A percentile compares a stretch with the other conserved stretches of the same genome.
Evolutionary conservation across 768 basidiomycete species (phyloP).

Genomic region (Chalciporus pseudorubinellus): DNA sequence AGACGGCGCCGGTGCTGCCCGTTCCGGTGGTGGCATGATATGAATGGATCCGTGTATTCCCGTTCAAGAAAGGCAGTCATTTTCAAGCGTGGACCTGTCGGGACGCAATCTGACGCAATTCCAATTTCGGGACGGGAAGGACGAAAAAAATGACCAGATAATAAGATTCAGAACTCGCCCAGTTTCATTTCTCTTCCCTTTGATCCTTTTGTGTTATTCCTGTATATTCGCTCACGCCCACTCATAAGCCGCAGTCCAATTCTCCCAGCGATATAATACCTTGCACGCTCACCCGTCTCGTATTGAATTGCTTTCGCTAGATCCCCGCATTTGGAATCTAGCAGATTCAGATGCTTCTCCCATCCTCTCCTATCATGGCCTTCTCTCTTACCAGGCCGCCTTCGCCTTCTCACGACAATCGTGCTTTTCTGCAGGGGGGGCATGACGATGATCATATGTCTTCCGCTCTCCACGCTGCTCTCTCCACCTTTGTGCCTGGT

Average conservation of each 20-base stretch:
- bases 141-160: conserved; percentile 13
- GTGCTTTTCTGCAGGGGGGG: conserved; percentile 23
- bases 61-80: not conserved
- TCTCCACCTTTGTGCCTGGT: conserved; percentile 28
- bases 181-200: not conserved
- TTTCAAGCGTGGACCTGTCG: conserved; percentile 14
- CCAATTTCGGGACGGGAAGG: conserved; percentile 7
- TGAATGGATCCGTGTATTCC: not conserved
- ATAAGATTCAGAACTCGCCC: conserved; percentile 9
- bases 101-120: conserved; percentile 2
- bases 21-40: not conserved
- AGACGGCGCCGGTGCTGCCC: not conserved
- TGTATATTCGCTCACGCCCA: not conserved
- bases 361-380: conserved; percentile 28
- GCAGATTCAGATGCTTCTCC: conserved; percentile 6
- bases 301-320: not conserved
- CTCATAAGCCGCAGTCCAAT: not conserved
- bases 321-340: not conserved
- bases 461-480: conserved; percentile 39
- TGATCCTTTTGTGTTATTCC: not conserved
- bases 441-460: conserved; percentile 35
- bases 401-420: conserved; percentile 27
- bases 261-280: not conserved
- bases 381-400: conserved; percentile 35
- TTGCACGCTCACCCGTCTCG: not conserved